Conservation (phyloP, 208 protist genomes). For the Crithidia fasciculata region DNA sequence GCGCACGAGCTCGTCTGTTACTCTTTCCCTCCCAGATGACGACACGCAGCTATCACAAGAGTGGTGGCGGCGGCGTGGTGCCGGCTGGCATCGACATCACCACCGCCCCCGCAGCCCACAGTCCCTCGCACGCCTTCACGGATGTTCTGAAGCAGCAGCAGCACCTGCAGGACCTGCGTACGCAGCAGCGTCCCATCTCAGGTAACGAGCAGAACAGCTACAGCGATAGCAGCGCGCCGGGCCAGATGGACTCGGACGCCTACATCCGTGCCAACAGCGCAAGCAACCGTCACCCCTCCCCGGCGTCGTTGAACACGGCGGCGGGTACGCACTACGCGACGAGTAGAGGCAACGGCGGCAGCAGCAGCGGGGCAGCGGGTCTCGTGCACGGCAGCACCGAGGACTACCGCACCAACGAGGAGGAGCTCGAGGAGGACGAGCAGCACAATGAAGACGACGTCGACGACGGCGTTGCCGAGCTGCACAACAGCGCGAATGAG, state of each 20-base stretch:
- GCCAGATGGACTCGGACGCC: background rate
- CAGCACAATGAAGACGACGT: background rate
- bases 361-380: background rate
- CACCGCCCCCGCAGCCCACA: slow-evolving; percentile 2
- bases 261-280: background rate
- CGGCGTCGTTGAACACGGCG: too few species aligned
- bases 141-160: slow-evolving; percentile 10
- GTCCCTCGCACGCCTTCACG: background rate
- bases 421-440: background rate
- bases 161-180: background rate
- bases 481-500: slow-evolving; percentile 2
- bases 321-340: too few species aligned
- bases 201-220: background rate
- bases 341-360: background rate
- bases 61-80: slow-evolving; percentile 10
- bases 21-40: slow-evolving; percentile 6
- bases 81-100: slow-evolving; percentile 23
- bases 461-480: background rate
- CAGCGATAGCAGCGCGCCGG: background rate
- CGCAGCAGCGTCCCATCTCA: too few species aligned
- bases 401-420: background rate
- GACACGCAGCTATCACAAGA: slow-evolving; percentile 13
- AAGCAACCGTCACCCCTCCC: slow-evolving; percentile 5
- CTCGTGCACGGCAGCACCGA: background rate
- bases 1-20: background rate